phyloP scores from a whole-genome alignment of 2,329 filamentous ascomycete genomes.

The Cladophialophora exuberans region DNA sequence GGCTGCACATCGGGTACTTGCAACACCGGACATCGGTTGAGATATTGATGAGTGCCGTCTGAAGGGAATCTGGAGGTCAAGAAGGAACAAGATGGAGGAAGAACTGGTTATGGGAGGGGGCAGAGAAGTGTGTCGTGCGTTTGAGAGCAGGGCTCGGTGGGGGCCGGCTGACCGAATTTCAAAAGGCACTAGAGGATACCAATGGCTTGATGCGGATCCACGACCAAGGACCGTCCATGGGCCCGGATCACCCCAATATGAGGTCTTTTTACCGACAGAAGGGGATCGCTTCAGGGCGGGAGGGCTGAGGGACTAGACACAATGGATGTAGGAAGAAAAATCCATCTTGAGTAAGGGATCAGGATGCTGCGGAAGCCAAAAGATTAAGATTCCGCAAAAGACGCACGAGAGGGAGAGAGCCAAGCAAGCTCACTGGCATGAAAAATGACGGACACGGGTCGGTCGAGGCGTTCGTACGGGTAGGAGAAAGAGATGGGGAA shows the following conservation, averaged over 20 bases:
- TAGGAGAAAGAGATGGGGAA: too few species aligned
- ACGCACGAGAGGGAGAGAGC: too few species aligned
- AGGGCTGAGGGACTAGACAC: background rate
- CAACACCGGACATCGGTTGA: background rate
- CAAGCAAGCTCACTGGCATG: too few species aligned
- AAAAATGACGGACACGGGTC: too few species aligned
- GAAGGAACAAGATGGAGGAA: background rate
- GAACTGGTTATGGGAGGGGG: background rate
- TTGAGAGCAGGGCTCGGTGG: conserved; percentile 9
- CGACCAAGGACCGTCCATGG: background rate
- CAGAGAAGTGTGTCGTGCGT: background rate
- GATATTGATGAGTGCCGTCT: background rate
- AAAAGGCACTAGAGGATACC: background rate
- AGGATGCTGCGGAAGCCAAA: too few species aligned
- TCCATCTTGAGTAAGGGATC: too few species aligned
- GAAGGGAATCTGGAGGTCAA: background rate
- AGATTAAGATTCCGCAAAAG: too few species aligned
- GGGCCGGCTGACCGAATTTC: conserved; percentile 11
- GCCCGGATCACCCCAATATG: conserved; percentile 8
- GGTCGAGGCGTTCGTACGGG: too few species aligned
- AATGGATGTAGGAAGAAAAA: background rate
- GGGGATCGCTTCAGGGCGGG: background rate
- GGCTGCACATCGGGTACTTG: background rate
- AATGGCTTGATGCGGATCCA: background rate
- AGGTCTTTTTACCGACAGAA: conserved; percentile 2